These are phyloP conservation scores for Beauveria australis DNA, from an alignment of 2,329 filamentous ascomycete genomes.

Conservation along the genomic window DNA sequence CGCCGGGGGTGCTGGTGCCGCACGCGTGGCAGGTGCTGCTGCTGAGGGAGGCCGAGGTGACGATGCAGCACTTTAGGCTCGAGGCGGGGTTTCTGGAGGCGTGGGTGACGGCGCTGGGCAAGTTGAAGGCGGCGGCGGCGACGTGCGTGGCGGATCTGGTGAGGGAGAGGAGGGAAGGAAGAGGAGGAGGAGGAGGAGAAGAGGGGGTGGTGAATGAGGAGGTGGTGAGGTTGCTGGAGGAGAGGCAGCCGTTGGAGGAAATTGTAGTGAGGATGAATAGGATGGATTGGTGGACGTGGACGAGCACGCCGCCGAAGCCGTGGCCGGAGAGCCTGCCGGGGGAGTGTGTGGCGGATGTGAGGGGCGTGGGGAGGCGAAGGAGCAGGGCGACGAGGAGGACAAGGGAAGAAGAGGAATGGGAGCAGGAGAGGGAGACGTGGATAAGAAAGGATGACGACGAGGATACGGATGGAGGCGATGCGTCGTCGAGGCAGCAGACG, in stretches of 20 bases:
- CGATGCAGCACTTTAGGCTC: constrained; percentile 3
- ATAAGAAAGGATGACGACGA: not conserved
- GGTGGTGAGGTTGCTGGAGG: not conserved
- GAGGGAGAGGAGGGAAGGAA: not conserved
- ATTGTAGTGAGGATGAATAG: constrained; percentile 4
- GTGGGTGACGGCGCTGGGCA: constrained; percentile 5
- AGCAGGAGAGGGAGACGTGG: not conserved
- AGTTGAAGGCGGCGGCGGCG: constrained; percentile 1
- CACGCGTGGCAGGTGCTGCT: constrained; percentile 10
- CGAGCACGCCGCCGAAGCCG: constrained; percentile 3
- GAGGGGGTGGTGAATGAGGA: not conserved
- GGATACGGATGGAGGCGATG: not conserved
- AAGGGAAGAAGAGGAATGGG: not conserved
- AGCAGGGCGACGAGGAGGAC: not conserved
- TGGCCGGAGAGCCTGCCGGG: constrained; percentile 1
- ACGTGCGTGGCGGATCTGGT: constrained; percentile 5
- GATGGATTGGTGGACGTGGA: constrained; percentile 9
- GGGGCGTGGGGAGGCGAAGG: not conserved
- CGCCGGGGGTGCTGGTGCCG: constrained; percentile 7
- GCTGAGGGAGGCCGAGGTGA: not conserved
- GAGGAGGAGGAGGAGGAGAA: not conserved
- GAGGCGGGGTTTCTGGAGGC: constrained; percentile 4
- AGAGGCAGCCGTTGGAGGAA: constrained; percentile 1
- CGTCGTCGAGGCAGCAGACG: not conserved
- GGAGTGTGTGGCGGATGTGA: not conserved